A percentile compares a stretch with the other conserved stretches of the same genome.
Conservation (phyloP, 352 stramenopile species). For the Saprolegnia diclina region DNA sequence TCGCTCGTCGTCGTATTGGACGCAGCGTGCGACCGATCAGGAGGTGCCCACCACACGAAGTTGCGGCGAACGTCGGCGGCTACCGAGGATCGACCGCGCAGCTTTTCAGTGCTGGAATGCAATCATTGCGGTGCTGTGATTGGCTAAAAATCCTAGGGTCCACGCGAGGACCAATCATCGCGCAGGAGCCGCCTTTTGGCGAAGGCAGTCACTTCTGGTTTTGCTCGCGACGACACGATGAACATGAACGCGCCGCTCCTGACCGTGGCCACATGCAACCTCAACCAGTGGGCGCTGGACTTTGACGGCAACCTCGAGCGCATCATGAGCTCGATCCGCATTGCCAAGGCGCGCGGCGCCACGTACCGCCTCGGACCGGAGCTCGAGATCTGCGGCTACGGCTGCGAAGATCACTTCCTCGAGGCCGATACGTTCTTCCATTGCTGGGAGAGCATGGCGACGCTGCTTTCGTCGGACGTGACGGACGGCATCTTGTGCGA, state of each 20-base stretch:
- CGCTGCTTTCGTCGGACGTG: constrained; percentile 75
- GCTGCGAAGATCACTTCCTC: constrained; percentile 99
- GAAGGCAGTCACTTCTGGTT: not conserved
- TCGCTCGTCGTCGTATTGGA: no score
- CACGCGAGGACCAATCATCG: not conserved
- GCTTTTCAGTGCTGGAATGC: not conserved
- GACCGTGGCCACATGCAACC: constrained; percentile 96
- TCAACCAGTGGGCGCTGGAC: constrained; percentile 99
- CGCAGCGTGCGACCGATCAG: no score
- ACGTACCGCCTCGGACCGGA: constrained; percentile 95
- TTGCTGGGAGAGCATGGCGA: constrained; percentile 93
- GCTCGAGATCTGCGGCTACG: constrained; percentile 97
- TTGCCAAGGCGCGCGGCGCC: constrained; percentile 80
- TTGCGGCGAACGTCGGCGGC: not conserved
- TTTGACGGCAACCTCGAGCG: constrained; percentile 97
- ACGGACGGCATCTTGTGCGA: constrained; percentile 95
- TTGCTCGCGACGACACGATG: not conserved
- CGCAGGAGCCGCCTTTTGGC: not conserved
- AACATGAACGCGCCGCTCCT: constrained; percentile 74
- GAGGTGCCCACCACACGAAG: not conserved
- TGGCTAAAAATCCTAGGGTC: not conserved
- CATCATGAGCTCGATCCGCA: constrained; percentile 85
- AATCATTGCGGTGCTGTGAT: not conserved
- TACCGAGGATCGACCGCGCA: not conserved
- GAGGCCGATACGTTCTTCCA: constrained; percentile 98